Evolutionary conservation across 208 protist genomes (phyloP).

Genomic region (Acanthamoeba culbertsoni): DNA sequence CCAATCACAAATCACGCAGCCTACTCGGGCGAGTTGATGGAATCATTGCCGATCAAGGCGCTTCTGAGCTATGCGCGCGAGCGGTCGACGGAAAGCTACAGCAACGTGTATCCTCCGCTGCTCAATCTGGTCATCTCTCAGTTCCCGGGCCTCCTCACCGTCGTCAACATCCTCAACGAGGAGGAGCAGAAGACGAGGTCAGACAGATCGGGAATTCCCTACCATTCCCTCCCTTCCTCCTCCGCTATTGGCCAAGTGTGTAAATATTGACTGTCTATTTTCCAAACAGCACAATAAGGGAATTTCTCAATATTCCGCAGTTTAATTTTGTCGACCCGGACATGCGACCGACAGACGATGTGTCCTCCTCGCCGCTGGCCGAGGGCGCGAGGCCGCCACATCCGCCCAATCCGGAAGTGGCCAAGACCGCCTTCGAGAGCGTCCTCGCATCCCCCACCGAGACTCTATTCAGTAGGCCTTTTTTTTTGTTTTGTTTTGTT

Average conservation of each 20-base stretch:
- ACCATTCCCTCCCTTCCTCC: background rate
- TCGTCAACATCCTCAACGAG: background rate
- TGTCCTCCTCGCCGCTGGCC: background rate
- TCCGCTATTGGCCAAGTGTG: no score
- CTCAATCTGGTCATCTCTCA: background rate
- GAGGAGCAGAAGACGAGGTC: background rate
- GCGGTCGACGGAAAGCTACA: background rate
- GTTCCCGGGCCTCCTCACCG: background rate
- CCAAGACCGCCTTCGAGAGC: background rate
- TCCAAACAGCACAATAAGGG: background rate
- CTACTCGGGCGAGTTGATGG: conserved; percentile 13
- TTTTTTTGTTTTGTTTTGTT: background rate
- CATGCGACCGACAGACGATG: background rate
- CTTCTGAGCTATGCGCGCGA: background rate
- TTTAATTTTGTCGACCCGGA: background rate
- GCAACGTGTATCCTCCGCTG: conserved; percentile 20
- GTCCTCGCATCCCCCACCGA: background rate
- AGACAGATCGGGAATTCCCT: background rate
- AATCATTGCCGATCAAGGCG: conserved; percentile 5
- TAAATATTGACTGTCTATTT: no score
- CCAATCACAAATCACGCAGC: background rate
- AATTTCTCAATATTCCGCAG: background rate
- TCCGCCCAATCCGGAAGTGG: background rate
- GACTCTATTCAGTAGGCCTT: background rate
- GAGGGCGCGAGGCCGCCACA: background rate